Conservation (phyloP, 1,139 yeast genomes). For the Lodderomyces parapsilosis region DNA sequence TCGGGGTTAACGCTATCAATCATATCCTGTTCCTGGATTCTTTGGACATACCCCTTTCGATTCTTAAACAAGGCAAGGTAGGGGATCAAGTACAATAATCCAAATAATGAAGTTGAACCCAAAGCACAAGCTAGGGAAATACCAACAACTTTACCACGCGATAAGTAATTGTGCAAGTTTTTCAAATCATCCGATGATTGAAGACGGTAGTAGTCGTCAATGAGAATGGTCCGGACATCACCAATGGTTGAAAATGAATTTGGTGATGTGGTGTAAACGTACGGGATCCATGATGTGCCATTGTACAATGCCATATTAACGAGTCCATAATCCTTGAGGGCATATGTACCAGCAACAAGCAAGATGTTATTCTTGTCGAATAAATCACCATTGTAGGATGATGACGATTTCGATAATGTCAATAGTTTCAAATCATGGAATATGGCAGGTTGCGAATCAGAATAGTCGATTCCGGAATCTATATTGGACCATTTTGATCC, state of each 20-base stretch:
- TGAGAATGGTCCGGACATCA: slow-evolving; percentile 30
- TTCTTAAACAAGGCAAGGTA: slow-evolving; percentile 47
- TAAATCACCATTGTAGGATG: slow-evolving; percentile 27
- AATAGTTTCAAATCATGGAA: slow-evolving; percentile 45
- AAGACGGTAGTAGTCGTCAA: slow-evolving; percentile 37
- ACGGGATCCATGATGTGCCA: slow-evolving; percentile 74
- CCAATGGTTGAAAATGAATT: slow-evolving; percentile 25
- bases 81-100: slow-evolving; percentile 59
- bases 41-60: slow-evolving; percentile 28
- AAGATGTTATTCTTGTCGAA: slow-evolving; percentile 49
- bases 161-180: slow-evolving; percentile 21
- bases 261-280: slow-evolving; percentile 29
- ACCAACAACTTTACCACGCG: slow-evolving; percentile 78
- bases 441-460: slow-evolving; percentile 18
- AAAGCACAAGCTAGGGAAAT: slow-evolving; percentile 85
- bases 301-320: slow-evolving; percentile 70
- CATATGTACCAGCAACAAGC: slow-evolving; percentile 62
- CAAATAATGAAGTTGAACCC: slow-evolving; percentile 71
- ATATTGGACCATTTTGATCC: slow-evolving; percentile 47
- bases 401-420: slow-evolving; percentile 28
- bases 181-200: slow-evolving; percentile 38
- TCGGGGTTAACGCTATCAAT: slow-evolving; percentile 65
- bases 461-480: slow-evolving; percentile 28
- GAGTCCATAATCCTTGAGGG: slow-evolving; percentile 52
- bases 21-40: slow-evolving; percentile 70